Conservation (phyloP, 257 asterid species). For the Sherardia arvensis region DNA sequence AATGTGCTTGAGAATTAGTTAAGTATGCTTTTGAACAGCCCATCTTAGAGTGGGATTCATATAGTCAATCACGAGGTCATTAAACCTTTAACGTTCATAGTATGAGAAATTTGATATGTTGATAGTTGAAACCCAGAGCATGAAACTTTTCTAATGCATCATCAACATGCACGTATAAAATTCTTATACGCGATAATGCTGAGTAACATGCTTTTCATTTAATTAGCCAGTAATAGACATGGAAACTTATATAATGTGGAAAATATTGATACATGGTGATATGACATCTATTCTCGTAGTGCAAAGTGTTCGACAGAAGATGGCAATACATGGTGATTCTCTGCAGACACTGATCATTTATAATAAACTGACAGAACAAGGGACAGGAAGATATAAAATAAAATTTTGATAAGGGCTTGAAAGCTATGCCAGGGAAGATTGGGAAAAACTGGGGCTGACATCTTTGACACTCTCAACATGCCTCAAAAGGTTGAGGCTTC, state of each 20-base stretch:
- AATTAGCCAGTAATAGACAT: not conserved
- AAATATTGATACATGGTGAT: not conserved
- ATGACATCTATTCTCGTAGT: conserved; percentile 36
- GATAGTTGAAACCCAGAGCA: not conserved
- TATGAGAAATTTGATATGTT: not conserved
- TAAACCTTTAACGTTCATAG: not conserved
- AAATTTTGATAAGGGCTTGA: conserved; percentile 38
- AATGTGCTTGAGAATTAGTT: too few species aligned
- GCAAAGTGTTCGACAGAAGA: conserved; percentile 60
- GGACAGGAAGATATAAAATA: conserved; percentile 77
- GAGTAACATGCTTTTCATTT: not conserved
- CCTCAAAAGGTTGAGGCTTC: conserved; percentile 44
- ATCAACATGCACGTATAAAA: not conserved
- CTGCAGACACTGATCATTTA: conserved; percentile 26
- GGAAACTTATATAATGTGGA: not conserved
- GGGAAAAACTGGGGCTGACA: conserved; percentile 37
- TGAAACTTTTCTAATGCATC: not conserved
- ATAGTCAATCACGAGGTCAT: not conserved
- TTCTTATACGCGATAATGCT: not conserved
- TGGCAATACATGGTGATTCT: conserved; percentile 49
- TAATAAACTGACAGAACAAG: conserved; percentile 39
- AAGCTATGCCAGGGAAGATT: conserved; percentile 47
- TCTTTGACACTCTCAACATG: conserved; percentile 39
- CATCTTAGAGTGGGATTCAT: not conserved
- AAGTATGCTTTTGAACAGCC: not conserved